These are phyloP conservation scores for Leccinum imitatum DNA, from an alignment of 768 basidiomycete genomes.

Conservation along the genomic window DNA sequence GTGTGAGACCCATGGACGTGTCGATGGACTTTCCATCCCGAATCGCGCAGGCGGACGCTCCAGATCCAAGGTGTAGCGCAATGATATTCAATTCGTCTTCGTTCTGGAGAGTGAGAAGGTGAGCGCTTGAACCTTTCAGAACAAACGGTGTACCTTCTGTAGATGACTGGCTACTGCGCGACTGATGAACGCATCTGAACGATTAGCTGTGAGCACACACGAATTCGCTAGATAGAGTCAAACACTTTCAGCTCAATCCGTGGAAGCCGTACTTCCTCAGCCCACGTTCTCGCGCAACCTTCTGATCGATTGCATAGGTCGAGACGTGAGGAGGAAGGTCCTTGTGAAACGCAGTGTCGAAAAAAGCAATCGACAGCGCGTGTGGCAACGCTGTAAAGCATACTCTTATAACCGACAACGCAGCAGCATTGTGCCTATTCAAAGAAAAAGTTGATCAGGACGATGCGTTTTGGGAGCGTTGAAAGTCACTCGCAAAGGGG, in stretches of 20 bases:
- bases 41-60: conserved; percentile 81
- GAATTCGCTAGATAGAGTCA: not conserved
- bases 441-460: not conserved
- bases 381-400: conserved; percentile 63
- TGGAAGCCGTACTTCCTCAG: conserved; percentile 93
- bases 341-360: conserved; percentile 85
- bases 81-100: conserved; percentile 65
- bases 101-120: conserved; percentile 30
- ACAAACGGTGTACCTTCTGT: conserved; percentile 40
- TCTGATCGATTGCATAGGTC: conserved; percentile 74
- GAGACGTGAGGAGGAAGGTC: conserved; percentile 75
- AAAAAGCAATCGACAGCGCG: conserved; percentile 77
- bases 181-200: conserved; percentile 65
- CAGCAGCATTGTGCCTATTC: conserved; percentile 59
- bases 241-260: conserved; percentile 63
- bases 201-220: conserved; percentile 1
- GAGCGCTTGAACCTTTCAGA: not conserved
- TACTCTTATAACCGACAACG: conserved; percentile 57
- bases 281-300: conserved; percentile 58
- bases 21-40: conserved; percentile 71
- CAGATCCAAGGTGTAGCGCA: conserved; percentile 86
- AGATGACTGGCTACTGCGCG: conserved; percentile 60
- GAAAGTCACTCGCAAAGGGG: conserved; percentile 61
- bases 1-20: conserved; percentile 88
- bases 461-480: not conserved